Evolutionary conservation across 768 basidiomycete species (phyloP), one percentile per base, ranked within the genome.

Genomic region (Psilocybe tampanensis): DNA sequence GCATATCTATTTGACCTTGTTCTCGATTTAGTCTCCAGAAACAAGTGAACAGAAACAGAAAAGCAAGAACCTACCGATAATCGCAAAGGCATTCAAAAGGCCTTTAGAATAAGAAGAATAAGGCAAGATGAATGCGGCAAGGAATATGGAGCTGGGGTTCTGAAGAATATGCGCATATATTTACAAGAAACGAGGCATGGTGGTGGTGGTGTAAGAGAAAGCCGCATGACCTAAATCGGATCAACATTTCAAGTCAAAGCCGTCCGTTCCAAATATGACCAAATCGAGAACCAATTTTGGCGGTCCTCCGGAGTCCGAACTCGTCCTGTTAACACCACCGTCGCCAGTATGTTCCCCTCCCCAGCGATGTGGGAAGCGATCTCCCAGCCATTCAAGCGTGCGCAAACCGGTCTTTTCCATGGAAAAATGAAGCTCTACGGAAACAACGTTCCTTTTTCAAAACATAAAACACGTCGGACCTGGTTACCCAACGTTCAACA

Each of bases 401-500:
- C 90, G 1, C 86, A 93, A 63, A 75, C 84, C 2, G 93, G 92
- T 53, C 85, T 95, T 1, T 94, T 90, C 67, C 90, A 93, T 53
- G 92, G 92, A 15, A 89, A 86, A 68, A 83, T 76, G 53, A 91
- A 86, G 64, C 87, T 86, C 65, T 85, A 85, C 62, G 94, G 94
- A 22, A 94, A 95, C 78, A 94, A 88, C 67, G 92, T 95, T 47
- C 92, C 94, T 0, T 89, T 92, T 71, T 94, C 93, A 21, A 88
- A 88, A 68, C 83, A 89, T 69, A 95, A 94, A 76, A 94, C 94
- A 22, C 86, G 90, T 48, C 80, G 94, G 39, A 82, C 88, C 43
- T 95, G 94, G 94, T 77, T 93, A 11, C 94, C 94, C 33, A 95
- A 95, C 72, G 80, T 94, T 21, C 92, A 94, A 62, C 75, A 76